Evolutionary conservation across 1,284 basidiomycete species (phyloP), one percentile per base, ranked within the genome.

Genomic region (Coniferiporia weirii): DNA sequence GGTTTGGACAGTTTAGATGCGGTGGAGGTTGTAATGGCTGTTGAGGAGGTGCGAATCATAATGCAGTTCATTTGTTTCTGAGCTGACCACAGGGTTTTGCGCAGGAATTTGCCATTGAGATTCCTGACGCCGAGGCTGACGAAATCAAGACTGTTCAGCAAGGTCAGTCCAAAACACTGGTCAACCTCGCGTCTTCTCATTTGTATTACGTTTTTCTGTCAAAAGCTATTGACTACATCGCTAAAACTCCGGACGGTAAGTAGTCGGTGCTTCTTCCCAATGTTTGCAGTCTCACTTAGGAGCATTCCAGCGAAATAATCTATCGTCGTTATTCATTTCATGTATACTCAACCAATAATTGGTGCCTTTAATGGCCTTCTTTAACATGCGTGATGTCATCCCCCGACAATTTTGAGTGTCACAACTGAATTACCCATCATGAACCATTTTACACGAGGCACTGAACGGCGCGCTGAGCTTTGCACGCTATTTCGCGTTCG

Each of bases 1-100:
- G 91, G 94, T 44, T 83, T 99, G 53, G 97, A 99, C 78, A 98
- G 95, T 69, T 79, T 99, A 70, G 97, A 99, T 74, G 86, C 95
- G 50, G 96, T 99, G 47, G 97, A 99, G 75, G 95, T 98, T 47
- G 93, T 99, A 68, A 98, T 99, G 95, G 95, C 96, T 51, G 91
- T 99, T 66, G 97, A 99, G 77, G 96, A 99, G 87, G 96, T 93
- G 72, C 48, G 77, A 27, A 27, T 27, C 27, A 27, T 27, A 27
- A 27, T 5, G 27, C 27, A 27, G 27, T 5, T 3, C 27, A 27
- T 5, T 27, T 27, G 27, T 9, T 22, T 43, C 12, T 20, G 55
- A 51, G 60, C 56, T 57, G 53, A 51, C 52, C 22, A 52, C 13
- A 20, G 47, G 27, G 52, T 52, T 6, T 17, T 27, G 50, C 43